Base-by-base conservation (phyloP, 495 filamentous ascomycete genomes). In the Talaromyces nanjingensis region DNA sequence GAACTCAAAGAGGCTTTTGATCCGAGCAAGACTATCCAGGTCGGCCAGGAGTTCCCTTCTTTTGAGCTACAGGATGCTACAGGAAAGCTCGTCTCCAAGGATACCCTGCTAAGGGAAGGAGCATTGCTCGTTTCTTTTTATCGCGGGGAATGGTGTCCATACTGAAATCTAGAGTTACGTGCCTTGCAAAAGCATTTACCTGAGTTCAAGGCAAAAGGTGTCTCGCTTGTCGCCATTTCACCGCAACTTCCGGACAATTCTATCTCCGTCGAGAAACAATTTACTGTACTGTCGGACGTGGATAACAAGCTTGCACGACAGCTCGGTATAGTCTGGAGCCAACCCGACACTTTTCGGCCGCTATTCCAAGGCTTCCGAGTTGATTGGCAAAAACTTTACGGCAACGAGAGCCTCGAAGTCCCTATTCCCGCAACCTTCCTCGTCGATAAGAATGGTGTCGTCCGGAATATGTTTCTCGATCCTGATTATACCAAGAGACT, bases 101-200 rank as follows among this genome's bases (percentile, higher is more conserved):
- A 63, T n/a, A 39, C 58, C 27, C 72, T 79, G 11, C 74, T 78
- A 16, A 57, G 64, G 5, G 66, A 74, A 3, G 73, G 73, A 3
- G 69, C 76, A 6, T 62, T 79, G n/a, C 68, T 79, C 39, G 70
- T 79, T 59, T 71, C 73, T 25, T 77, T 78, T 68, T 79, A 78
- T 68, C 74, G 77, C 33, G 77, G 76, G 2, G 69, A 71, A 59
- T 79, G 76, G 77, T 79, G 77, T 63, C 76, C 76, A 1, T 78
- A 72, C 70, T 79, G 77, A 65, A 76, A 77, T 66, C 56, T 78
- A 33, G 69, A 64, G 1, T 58, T 79, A 1, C 59, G 58, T 7
- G 39, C 66, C 9, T 62, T 77, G 2, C 74, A 79, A 49, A 66
- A 63, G 45, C 65, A 68, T 34, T 65, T 77, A 18, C 54, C 63